These are phyloP conservation scores for Pyrenochaeta sp. DNA, from an alignment of 2,329 filamentous ascomycete species.

Conservation along the genomic window DNA sequence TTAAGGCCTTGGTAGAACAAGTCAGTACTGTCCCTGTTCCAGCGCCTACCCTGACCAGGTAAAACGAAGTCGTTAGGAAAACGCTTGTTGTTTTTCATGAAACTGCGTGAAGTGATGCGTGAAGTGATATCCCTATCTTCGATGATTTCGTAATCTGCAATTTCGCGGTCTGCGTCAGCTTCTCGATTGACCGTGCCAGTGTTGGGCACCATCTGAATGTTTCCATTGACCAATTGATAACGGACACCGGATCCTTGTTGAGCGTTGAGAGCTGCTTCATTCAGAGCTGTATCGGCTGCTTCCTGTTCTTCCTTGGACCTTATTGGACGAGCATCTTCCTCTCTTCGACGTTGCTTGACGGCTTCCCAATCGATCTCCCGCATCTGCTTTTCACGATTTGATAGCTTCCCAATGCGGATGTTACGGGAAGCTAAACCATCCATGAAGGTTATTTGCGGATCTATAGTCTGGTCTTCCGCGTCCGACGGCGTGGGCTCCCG, in stretches of 20 bases:
- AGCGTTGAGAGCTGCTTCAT: constrained; percentile 21
- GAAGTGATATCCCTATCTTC: constrained; percentile 83
- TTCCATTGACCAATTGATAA: constrained; percentile 71
- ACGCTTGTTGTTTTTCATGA: constrained; percentile 67
- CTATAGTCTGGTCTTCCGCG: constrained; percentile 60
- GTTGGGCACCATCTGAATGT: constrained; percentile 74
- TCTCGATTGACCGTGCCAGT: constrained; percentile 75
- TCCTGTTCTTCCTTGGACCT: constrained; percentile 32
- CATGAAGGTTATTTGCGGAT: constrained; percentile 74
- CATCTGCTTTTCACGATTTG: constrained; percentile 76
- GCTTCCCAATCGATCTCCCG: constrained; percentile 69
- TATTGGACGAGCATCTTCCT: constrained; percentile 38
- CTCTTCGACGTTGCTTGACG: constrained; percentile 52
- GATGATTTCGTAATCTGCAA: constrained; percentile 66
- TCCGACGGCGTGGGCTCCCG: constrained; percentile 47
- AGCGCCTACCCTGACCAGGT: constrained; percentile 59
- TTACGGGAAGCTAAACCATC: constrained; percentile 72
- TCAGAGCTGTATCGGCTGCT: constrained; percentile 33
- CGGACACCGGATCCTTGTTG: constrained; percentile 54
- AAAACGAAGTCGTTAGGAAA: constrained; percentile 56
- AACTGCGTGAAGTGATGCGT: constrained; percentile 73
- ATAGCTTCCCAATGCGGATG: constrained; percentile 74
- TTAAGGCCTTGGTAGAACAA: constrained; percentile 77
- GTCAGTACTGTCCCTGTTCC: constrained; percentile 76
- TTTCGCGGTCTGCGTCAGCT: constrained; percentile 65